Base-by-base conservation (phyloP, 208 protist species). In the Trypanosoma cruzi region DNA sequence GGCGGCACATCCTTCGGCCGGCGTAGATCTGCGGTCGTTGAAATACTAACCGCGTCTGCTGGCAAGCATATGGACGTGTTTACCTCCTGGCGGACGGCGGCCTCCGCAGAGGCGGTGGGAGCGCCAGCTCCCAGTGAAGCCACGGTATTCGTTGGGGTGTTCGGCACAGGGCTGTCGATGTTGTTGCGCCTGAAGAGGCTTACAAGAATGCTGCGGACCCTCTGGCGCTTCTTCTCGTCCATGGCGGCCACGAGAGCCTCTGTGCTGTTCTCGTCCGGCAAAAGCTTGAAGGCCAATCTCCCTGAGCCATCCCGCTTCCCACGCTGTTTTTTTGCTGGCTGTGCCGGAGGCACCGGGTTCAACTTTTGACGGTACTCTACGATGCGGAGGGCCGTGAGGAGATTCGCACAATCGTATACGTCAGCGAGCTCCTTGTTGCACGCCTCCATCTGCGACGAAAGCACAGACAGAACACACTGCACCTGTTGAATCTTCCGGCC, bases 1-100 rank as follows among this genome's bases (percentile, higher is more conserved):
- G 49, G 40, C 8, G 82, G 79, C 29, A 88, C 75, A 31, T 88
- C 82, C 20, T 69, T 68, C 31, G 78, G 79, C 5, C 71, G 57
- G 3, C 71, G 63, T 1, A 46, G 49, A 6, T 67, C 62, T 1
- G 22, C 22, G 29, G 1, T 46, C 7, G 26, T 1, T 28, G 40
- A 36, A 26, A 5, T 56, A 53, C 49, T 67, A 34, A 50, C 3
- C 22, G 46, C 29, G 4, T 56, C 46, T 11, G 58, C 42, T 14
- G 44, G 44, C 29, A 20, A 18, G 4, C 13, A 49, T 20, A 7
- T 46, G 4, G 37, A 4, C 28, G 71, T 5, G 4, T 14, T 28
- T 16, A 46, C 54, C n/a, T 49, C 10, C 16, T 49, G 44, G 16
- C 44, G 44, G 10, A 14, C 44, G 16, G 44, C 44, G 5, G 31